Conservation (phyloP, 805 yeast species). For the Isabelozyma gotoi region DNA sequence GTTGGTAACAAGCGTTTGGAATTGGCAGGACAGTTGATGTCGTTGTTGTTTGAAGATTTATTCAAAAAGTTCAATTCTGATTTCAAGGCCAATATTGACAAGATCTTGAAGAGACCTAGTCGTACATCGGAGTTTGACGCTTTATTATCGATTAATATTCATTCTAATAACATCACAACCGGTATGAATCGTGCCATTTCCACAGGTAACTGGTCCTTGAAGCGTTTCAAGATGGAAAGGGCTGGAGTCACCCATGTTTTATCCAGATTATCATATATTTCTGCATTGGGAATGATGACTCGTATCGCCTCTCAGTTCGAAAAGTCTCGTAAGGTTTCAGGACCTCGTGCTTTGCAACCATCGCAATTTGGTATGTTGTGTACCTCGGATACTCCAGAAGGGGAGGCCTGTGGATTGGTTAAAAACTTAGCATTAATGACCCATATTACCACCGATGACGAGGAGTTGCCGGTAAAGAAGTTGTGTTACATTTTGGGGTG, state of each 20-base stretch:
- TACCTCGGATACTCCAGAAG: slow-evolving; percentile 98
- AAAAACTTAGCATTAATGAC: slow-evolving; percentile 97
- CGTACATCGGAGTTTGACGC: slow-evolving; percentile 96
- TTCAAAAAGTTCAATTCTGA: slow-evolving; percentile 95
- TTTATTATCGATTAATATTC: slow-evolving; percentile 80
- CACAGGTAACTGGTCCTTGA: slow-evolving; percentile 98
- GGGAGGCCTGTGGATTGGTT: slow-evolving; percentile 99
- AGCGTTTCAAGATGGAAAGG: slow-evolving; percentile 98
- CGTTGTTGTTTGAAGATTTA: slow-evolving; percentile 91
- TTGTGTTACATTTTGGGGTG: slow-evolving; percentile 84
- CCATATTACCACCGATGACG: slow-evolving; percentile 97
- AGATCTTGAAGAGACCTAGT: slow-evolving; percentile 89
- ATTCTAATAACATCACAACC: slow-evolving; percentile 88
- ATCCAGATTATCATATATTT: slow-evolving; percentile 85
- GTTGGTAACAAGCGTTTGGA: slow-evolving; percentile 98
- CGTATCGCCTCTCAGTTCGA: slow-evolving; percentile 98
- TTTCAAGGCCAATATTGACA: slow-evolving; percentile 92
- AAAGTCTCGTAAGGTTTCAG: slow-evolving; percentile 95
- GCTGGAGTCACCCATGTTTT: slow-evolving; percentile 98
- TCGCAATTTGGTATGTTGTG: slow-evolving; percentile 99
- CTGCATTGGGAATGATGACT: slow-evolving; percentile 99
- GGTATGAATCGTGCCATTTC: slow-evolving; percentile 96
- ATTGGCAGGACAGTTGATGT: slow-evolving; percentile 95
- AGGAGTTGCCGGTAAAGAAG: slow-evolving; percentile 80
- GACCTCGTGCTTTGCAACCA: slow-evolving; percentile 98